These are phyloP conservation scores for Camelina sativa DNA, from an alignment of 345 rosid species.

Conservation along the genomic window DNA sequence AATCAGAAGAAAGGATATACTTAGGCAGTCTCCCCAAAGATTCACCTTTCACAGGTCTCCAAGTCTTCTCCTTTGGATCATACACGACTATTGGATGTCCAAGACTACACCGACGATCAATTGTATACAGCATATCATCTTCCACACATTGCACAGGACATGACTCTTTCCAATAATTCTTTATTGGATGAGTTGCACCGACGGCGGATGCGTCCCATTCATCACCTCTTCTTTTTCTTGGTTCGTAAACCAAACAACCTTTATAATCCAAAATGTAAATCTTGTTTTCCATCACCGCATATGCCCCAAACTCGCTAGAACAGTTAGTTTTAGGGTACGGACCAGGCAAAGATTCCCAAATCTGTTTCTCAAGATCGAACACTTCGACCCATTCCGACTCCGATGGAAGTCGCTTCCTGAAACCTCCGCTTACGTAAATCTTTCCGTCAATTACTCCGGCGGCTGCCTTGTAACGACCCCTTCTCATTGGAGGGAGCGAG, in stretches of 20 bases:
- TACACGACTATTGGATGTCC: background rate
- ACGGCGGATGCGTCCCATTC: background rate
- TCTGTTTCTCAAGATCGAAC: background rate
- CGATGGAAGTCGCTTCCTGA: background rate
- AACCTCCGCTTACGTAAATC: constrained; percentile 24
- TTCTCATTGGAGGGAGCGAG: background rate
- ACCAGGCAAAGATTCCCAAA: background rate
- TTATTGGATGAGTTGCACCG: background rate
- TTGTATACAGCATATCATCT: background rate
- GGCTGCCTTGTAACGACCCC: background rate
- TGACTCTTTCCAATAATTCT: background rate
- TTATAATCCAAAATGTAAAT: background rate
- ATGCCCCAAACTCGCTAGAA: background rate
- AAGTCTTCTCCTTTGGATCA: background rate
- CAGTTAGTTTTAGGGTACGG: background rate
- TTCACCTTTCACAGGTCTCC: background rate
- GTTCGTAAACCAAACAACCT: background rate
- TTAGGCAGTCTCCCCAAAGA: background rate
- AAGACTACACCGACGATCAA: background rate
- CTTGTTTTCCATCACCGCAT: background rate
- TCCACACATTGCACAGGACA: background rate
- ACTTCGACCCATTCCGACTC: background rate
- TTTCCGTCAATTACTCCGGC: constrained; percentile 11
- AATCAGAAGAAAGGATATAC: too few species aligned
- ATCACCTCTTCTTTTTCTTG: background rate